These are phyloP conservation scores for Pisolithus sp. DNA, from an alignment of 768 basidiomycete genomes.

Conservation along the genomic window DNA sequence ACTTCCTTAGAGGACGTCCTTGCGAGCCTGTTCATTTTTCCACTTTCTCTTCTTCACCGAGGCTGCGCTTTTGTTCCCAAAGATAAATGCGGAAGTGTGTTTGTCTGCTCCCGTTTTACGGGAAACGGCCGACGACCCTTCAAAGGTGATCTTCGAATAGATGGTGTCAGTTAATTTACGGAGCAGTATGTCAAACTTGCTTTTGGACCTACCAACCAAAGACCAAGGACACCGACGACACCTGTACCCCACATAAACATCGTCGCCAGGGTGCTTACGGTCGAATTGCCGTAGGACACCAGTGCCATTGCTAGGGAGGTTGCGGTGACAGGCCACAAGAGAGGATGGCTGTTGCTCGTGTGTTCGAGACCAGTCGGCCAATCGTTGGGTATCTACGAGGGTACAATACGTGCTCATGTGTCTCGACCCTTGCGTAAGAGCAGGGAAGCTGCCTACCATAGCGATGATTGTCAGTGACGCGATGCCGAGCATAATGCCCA, in stretches of 20 bases:
- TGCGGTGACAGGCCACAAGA: conserved; percentile 54
- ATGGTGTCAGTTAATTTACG: conserved; percentile 10
- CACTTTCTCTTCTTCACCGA: conserved; percentile 55
- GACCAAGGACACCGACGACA: conserved; percentile 55
- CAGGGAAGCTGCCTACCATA: conserved; percentile 37
- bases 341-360: conserved; percentile 43
- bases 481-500: conserved; percentile 55
- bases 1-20: conserved; percentile 19
- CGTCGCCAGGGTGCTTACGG: conserved; percentile 51
- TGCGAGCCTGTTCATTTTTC: conserved; percentile 36
- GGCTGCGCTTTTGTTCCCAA: conserved; percentile 66
- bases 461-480: conserved; percentile 52
- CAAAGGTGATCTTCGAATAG: conserved; percentile 50
- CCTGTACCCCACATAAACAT: conserved; percentile 45
- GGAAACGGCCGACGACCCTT: conserved; percentile 48
- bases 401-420: background rate
- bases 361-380: conserved; percentile 27
- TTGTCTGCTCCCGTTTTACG: conserved; percentile 79
- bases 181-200: conserved; percentile 8
- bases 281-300: conserved; percentile 55
- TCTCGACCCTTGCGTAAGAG: background rate
- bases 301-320: conserved; percentile 52
- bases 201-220: conserved; percentile 57
- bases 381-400: conserved; percentile 38
- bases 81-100: conserved; percentile 71